Evolutionary conservation across 2,329 filamentous ascomycete genomes (phyloP).

Genomic region (Ascochyta clinopodiicola): DNA sequence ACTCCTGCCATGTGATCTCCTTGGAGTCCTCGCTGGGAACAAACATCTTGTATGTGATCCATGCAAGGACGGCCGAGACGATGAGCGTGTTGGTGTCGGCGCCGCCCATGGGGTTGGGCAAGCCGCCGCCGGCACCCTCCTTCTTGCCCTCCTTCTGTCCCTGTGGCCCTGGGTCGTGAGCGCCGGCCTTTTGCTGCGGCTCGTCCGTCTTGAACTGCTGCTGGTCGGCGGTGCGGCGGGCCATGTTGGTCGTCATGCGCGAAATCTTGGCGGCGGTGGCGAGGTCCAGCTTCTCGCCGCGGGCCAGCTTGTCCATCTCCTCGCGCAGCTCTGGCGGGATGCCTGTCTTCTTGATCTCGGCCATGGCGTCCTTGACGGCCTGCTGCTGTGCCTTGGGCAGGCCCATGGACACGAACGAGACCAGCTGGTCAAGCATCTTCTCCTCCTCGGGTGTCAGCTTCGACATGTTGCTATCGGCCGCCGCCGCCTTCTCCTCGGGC

Average conservation of each 20-base stretch:
- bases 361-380: slow-evolving; percentile 65
- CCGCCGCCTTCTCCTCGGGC: slow-evolving; percentile 50
- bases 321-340: slow-evolving; percentile 72
- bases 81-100: slow-evolving; percentile 64
- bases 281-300: slow-evolving; percentile 57
- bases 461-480: slow-evolving; percentile 45
- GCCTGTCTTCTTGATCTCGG: slow-evolving; percentile 70
- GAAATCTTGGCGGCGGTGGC: slow-evolving; percentile 67
- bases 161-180: slow-evolving; percentile 54
- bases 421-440: slow-evolving; percentile 63
- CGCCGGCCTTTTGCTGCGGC: slow-evolving; percentile 52
- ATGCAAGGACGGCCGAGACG: slow-evolving; percentile 65
- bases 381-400: slow-evolving; percentile 68
- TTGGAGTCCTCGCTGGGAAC: slow-evolving; percentile 69
- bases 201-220: slow-evolving; percentile 34
- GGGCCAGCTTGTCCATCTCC: slow-evolving; percentile 63
- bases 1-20: slow-evolving; percentile 98
- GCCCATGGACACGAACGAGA: slow-evolving; percentile 62
- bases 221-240: slow-evolving; percentile 58
- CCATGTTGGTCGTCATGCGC: slow-evolving; percentile 62
- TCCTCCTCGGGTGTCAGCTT: slow-evolving; percentile 63
- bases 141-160: slow-evolving; percentile 42
- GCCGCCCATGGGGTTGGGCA: slow-evolving; percentile 30
- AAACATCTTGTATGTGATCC: slow-evolving; percentile 65
- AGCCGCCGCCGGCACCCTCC: slow-evolving; percentile 38